Evolutionary conservation across 179 eudicot genomes (phyloP), one percentile per base, ranked within the genome.

Genomic region (Nepenthes alata): DNA sequence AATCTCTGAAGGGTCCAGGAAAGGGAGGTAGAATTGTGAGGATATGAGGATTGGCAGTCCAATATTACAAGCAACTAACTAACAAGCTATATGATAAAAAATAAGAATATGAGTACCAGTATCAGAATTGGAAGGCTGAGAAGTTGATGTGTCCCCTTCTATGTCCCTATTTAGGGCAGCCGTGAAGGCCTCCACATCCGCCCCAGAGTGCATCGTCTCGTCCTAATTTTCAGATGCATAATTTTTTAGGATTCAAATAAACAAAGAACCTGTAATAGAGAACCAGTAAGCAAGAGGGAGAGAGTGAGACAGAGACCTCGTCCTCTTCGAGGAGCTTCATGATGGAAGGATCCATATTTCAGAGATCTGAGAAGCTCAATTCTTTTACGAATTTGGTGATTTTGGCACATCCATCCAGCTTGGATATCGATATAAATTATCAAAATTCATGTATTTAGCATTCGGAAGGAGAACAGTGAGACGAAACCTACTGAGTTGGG

Each of bases 191-290:
- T 93, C 95, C 67, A 89, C 94, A 59, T 85, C 98, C n/a, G 96
- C 97, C 67, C 98, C 98, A 51, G 97, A 93, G 77, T 89, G 98
- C 97, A 89, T 79, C 0, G 87, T 81, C 72, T 89, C 98, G 60
- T 93, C 98, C 98, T 93, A 62, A 51, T 15, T 25, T 61, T 6
- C 34, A 25, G 50, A 44, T 53, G 9, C 44, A 36, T 35, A 50
- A 25, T n/a, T 15, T 2, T 11, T 3, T 11, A 12, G 12, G 47
- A 16, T 39, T 13, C 35, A 25, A 25, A 25, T 25, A 25, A 25
- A 25, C 25, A 25, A 25, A 25, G 35, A 58, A 12, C 9, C 10
- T 6, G 34, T 35, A 4, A 1, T 25, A 25, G 25, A 25, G 25
- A 25, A 25, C 25, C 6, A 49, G 55, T 7, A 36, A 57, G 11